Conservation (phyloP, 1,284 basidiomycete species). For the Ustilago curta region DNA sequence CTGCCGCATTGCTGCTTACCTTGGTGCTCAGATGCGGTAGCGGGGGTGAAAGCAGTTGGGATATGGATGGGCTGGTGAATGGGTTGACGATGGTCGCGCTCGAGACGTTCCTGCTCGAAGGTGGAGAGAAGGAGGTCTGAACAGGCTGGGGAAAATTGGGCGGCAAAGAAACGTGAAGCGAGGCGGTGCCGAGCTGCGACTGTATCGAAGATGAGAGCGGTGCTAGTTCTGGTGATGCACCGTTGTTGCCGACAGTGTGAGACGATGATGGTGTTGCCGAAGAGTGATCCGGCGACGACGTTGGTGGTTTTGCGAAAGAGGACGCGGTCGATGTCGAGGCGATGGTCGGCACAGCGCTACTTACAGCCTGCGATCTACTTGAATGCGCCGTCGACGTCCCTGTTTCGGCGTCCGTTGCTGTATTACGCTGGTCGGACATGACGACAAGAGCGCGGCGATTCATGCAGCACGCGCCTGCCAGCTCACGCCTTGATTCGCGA, state of each 20-base stretch:
- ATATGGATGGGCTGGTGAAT: slow-evolving; percentile 41
- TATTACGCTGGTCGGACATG: slow-evolving; percentile 2
- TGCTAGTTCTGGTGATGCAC: background rate
- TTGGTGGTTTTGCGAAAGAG: background rate
- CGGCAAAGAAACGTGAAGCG: slow-evolving; percentile 56
- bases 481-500: background rate
- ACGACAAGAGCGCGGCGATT: background rate
- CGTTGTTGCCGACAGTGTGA: background rate
- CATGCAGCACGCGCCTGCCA: background rate
- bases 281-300: slow-evolving; percentile 2
- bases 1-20: background rate
- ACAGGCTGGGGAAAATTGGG: slow-evolving; percentile 56
- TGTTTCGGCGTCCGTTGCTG: background rate
- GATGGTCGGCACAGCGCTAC: background rate
- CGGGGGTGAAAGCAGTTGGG: slow-evolving; percentile 39
- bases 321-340: background rate
- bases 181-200: slow-evolving; percentile 28
- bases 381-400: background rate
- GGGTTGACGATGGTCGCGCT: slow-evolving; percentile 27
- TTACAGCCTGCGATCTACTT: background rate
- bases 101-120: slow-evolving; percentile 26
- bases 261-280: slow-evolving; percentile 16
- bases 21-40: slow-evolving; percentile 19
- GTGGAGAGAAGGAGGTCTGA: slow-evolving; percentile 58
- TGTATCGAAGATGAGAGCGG: slow-evolving; percentile 19